phyloP scores from a whole-genome alignment of 2,329 filamentous ascomycete species.

The Purpureocillium lavendulum region DNA sequence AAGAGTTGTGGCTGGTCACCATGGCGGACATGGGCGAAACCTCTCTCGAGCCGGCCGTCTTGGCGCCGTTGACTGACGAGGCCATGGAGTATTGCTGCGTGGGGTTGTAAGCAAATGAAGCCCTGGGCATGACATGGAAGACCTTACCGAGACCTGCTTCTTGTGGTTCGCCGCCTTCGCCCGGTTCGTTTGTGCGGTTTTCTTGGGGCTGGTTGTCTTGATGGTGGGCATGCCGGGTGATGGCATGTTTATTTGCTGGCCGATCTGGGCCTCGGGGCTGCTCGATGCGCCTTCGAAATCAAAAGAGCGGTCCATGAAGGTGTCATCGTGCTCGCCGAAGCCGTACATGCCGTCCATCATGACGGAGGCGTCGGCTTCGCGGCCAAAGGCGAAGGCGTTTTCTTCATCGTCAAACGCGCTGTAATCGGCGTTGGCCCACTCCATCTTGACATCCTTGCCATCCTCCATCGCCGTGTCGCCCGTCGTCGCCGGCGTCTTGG shows the following conservation, averaged over 20 bases:
- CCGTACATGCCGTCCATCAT: constrained; percentile 21
- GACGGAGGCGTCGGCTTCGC: constrained; percentile 14
- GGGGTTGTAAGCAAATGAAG: constrained; percentile 16
- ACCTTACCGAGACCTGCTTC: constrained; percentile 34
- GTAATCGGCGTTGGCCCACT: constrained; percentile 31
- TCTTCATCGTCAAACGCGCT: constrained; percentile 29
- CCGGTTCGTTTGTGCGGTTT: constrained; percentile 15
- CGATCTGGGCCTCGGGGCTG: constrained; percentile 37
- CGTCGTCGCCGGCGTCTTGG: constrained; percentile 30
- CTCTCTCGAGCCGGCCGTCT: constrained; percentile 40
- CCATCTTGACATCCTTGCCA: constrained; percentile 28
- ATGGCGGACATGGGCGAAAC: constrained; percentile 46
- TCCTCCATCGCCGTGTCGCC: constrained; percentile 36
- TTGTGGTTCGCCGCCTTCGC: constrained; percentile 19
- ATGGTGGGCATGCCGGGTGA: constrained; percentile 34
- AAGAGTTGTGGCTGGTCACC: constrained; percentile 42
- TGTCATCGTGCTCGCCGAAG: constrained; percentile 27
- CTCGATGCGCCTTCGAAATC: constrained; percentile 52
- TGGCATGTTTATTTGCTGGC: constrained; percentile 23
- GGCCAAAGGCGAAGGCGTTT: constrained; percentile 24
- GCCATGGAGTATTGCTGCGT: constrained; percentile 42
- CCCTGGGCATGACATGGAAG: constrained; percentile 5
- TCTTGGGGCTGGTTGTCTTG: constrained; percentile 23
- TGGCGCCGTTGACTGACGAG: constrained; percentile 41
- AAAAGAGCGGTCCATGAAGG: constrained; percentile 40